These are phyloP conservation scores for Saccharum officinarum DNA, from an alignment of 176 grass and related monocot species.

Conservation along the genomic window DNA sequence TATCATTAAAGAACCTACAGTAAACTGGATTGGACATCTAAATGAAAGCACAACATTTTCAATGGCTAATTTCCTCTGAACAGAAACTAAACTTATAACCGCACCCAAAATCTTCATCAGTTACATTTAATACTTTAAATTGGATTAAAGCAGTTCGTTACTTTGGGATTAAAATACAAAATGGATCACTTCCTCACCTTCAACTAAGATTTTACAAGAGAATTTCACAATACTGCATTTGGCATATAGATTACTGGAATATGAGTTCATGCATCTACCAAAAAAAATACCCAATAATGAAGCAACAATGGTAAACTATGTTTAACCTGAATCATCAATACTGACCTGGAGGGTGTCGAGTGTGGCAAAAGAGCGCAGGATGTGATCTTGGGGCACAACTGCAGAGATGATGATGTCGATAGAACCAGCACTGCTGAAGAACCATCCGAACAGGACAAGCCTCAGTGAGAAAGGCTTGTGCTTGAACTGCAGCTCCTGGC, in stretches of 20 bases:
- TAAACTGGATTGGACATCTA: background rate
- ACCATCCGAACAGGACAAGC: conserved; percentile 41
- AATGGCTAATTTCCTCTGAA: background rate
- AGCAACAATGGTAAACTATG: background rate
- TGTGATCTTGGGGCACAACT: conserved; percentile 27
- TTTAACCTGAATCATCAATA: background rate
- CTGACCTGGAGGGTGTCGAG: conserved; percentile 37
- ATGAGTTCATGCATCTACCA: background rate
- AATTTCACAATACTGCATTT: background rate
- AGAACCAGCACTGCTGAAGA: conserved; percentile 21
- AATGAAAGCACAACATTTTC: background rate
- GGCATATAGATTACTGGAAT: background rate
- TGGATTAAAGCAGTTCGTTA: background rate
- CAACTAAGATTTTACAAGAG: background rate
- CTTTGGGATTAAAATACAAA: background rate
- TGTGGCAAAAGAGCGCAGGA: conserved; percentile 37
- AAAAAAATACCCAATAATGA: background rate
- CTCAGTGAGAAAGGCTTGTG: background rate
- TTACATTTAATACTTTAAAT: background rate
- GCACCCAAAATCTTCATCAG: background rate
- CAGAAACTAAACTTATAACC: background rate
- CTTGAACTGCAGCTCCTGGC: conserved; percentile 16
- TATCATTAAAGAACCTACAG: background rate
- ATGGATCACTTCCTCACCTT: background rate
- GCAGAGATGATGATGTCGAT: conserved; percentile 27